Percentiles rank a stretch among this genome's conserved stretches.
phyloP scores from a whole-genome alignment of 1,139 yeast genomes.

The Kodamaea alishanica region DNA sequence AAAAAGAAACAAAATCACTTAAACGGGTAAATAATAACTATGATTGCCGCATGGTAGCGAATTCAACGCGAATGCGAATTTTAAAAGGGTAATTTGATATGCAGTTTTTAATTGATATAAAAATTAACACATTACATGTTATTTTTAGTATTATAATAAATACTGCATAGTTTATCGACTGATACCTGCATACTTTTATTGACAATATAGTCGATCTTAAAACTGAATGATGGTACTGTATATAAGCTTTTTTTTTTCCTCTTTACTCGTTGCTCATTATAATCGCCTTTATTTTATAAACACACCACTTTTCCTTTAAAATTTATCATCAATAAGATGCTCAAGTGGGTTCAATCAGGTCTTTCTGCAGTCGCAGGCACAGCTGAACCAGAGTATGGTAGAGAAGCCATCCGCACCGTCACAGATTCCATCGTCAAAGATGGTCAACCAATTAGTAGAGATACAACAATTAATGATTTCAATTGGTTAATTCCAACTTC shows the following conservation, averaged over 20 bases:
- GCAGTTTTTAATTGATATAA: no score
- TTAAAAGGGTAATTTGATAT: no score
- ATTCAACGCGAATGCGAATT: no score
- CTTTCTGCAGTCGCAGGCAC: slow-evolving; percentile 93
- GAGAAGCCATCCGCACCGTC: slow-evolving; percentile 85
- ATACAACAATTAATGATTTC: slow-evolving; percentile 62
- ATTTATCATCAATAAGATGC: slow-evolving; percentile 38
- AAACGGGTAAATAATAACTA: no score
- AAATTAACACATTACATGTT: no score
- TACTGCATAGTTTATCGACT: no score
- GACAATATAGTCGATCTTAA: neutral
- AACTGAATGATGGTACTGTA: neutral
- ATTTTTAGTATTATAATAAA: no score
- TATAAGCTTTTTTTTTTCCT: neutral
- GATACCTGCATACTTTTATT: no score
- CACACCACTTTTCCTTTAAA: neutral
- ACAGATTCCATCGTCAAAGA: slow-evolving; percentile 48
- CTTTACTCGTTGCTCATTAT: neutral
- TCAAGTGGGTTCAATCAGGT: slow-evolving; percentile 84
- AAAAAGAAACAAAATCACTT: no score
- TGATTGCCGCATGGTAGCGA: no score
- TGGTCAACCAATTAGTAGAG: slow-evolving; percentile 38
- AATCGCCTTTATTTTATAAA: neutral
- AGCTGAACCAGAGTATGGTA: slow-evolving; percentile 95
- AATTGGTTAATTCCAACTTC: slow-evolving; percentile 70